Evolutionary conservation across 768 basidiomycete species (phyloP).

Genomic region (Scleroderma bovista): DNA sequence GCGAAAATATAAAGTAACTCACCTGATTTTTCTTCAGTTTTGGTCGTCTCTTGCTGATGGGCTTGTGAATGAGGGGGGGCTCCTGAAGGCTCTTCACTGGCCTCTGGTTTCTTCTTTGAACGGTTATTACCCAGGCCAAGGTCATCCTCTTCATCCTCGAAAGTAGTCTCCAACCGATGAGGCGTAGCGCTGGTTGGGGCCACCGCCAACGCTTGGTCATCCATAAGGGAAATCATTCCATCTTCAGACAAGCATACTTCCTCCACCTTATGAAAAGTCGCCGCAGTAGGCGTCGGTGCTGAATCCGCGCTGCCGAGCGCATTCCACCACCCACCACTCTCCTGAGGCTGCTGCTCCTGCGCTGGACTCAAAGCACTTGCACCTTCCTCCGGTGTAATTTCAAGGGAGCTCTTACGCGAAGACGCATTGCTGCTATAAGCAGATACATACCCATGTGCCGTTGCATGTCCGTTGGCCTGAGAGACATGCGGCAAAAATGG

Average conservation of each 20-base stretch:
- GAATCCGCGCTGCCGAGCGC: slow-evolving; percentile 36
- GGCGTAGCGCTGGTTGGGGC: slow-evolving; percentile 19
- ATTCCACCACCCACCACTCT: slow-evolving; percentile 59
- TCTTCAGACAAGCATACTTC: slow-evolving; percentile 39
- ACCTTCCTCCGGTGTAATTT: slow-evolving; percentile 25
- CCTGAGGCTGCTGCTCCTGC: slow-evolving; percentile 32
- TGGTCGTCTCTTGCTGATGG: slow-evolving; percentile 12
- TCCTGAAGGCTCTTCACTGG: slow-evolving; percentile 23
- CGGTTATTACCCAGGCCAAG: slow-evolving; percentile 84
- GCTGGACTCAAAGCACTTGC: slow-evolving; percentile 11
- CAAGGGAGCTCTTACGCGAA: slow-evolving; percentile 25
- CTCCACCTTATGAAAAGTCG: slow-evolving; percentile 57
- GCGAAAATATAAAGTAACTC: slow-evolving; percentile 1
- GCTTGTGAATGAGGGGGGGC: slow-evolving; percentile 18
- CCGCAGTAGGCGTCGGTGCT: slow-evolving; percentile 59
- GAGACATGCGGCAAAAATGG: slow-evolving; percentile 26
- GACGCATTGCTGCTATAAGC: slow-evolving; percentile 29
- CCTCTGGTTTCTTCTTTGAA: slow-evolving; percentile 29
- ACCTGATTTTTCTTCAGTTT: slow-evolving; percentile 30
- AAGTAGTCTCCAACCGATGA: slow-evolving; percentile 6
- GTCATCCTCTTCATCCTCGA: slow-evolving; percentile 70
- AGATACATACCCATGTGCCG: slow-evolving; percentile 35
- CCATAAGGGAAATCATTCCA: slow-evolving; percentile 84
- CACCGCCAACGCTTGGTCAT: slow-evolving; percentile 43
- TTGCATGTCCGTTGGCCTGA: slow-evolving; percentile 16